Conservation (phyloP, 2,329 filamentous ascomycete genomes). For the Ophiostoma fasciatum region DNA sequence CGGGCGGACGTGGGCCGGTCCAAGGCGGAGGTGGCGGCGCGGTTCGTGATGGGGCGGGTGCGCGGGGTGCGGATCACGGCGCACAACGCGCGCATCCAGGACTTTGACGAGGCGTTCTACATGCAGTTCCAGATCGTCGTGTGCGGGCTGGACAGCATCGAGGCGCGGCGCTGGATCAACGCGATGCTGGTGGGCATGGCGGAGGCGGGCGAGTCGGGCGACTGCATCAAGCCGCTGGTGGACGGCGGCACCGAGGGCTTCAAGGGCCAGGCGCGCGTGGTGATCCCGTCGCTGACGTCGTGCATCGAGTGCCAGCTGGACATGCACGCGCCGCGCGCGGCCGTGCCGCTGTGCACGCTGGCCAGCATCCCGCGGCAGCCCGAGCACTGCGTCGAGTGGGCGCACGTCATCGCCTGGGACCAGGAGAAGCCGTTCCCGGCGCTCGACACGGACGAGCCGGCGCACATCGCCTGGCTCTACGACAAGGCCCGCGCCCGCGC, state of each 20-base stretch:
- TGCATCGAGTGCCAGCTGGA: slow-evolving; percentile 98
- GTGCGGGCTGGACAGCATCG: slow-evolving; percentile 91
- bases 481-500: slow-evolving; percentile 70
- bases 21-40: slow-evolving; percentile 86
- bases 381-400: slow-evolving; percentile 98
- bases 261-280: slow-evolving; percentile 89
- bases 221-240: slow-evolving; percentile 83
- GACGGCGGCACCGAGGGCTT: slow-evolving; percentile 96
- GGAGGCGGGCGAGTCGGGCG: slow-evolving; percentile 42
- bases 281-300: slow-evolving; percentile 81
- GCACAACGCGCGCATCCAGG: slow-evolving; percentile 89
- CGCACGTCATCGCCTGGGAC: slow-evolving; percentile 95
- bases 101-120: slow-evolving; percentile 92
- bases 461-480: slow-evolving; percentile 96
- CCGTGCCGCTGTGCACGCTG: slow-evolving; percentile 89
- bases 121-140: slow-evolving; percentile 91
- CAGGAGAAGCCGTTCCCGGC: slow-evolving; percentile 66
- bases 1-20: slow-evolving; percentile 80
- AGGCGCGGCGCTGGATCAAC: slow-evolving; percentile 98
- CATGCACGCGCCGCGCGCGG: slow-evolving; percentile 95
- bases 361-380: slow-evolving; percentile 93
- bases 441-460: slow-evolving; percentile 90
- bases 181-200: slow-evolving; percentile 83
- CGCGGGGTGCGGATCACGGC: slow-evolving; percentile 86
- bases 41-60: slow-evolving; percentile 80